Evolutionary conservation across 495 filamentous ascomycete genomes (phyloP), one percentile per base, ranked within the genome.

Genomic region (Neurospora sp.): DNA sequence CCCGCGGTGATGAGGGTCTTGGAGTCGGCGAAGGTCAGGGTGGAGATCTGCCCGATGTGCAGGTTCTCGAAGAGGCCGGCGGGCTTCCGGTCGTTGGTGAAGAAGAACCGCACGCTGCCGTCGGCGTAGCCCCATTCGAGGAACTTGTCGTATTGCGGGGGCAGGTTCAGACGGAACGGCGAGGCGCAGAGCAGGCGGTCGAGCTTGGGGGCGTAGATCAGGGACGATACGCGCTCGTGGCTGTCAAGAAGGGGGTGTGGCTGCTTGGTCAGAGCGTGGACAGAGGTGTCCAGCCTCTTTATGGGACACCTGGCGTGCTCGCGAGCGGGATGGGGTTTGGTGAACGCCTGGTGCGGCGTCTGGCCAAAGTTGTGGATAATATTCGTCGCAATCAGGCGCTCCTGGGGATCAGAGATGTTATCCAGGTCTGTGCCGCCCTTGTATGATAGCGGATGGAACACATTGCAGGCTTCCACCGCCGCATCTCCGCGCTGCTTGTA

Each of bases 301-400:
- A 86, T 81, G 42, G 87, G 88, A 69, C 82, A 86, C n/a, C 88
- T 82, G 37, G 85, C 81, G 53, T 90, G 86, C 75, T 98, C 94
- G 46, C 91, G 87, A 41, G 86, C 79, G 9, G 91, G 88, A 81
- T 99, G 96, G 18, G 90, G 85, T 73, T 91, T 89, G 39, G 89
- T 89, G 80, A 98, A 99, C 22, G 98, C 91, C 80, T 99, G 96
- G 80, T 95, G 89, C 3, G 96, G 96, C 14, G 96, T 99, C 79
- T 99, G 96, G 2, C 96, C 96, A 81, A 99, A 99, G 78, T 98
- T 98, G 81, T 99, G 94, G 73, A 99, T 97, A 77, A 97, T 97
- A 35, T 93, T 92, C 75, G 97, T 97, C 0, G 93, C 94, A 5
- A 93, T 92, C 20, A 92, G 82, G 42, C 92, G 86, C 79, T 97